Conservation (phyloP, 1,284 basidiomycete species). For the Austroboletus novae-zelandiae region DNA sequence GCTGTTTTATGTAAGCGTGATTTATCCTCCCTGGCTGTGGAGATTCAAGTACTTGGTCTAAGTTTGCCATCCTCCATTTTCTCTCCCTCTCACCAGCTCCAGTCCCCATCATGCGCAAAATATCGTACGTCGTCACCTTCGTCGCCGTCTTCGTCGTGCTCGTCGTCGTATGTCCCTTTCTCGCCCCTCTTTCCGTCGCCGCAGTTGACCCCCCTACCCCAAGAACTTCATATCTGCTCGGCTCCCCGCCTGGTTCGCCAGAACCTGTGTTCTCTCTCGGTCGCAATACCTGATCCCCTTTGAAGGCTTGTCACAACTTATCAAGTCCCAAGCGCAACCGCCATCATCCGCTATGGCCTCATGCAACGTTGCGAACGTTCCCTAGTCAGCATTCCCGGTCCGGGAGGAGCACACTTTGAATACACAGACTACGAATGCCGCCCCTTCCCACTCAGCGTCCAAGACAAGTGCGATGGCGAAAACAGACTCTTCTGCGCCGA, state of each 20-base stretch:
- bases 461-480: slow-evolving; percentile 61
- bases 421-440: slow-evolving; percentile 63
- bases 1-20: slow-evolving; percentile 6
- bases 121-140: slow-evolving; percentile 61
- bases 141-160: slow-evolving; percentile 49
- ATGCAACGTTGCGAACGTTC: slow-evolving; percentile 54
- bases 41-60: not conserved
- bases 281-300: slow-evolving; percentile 21
- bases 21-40: not conserved
- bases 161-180: slow-evolving; percentile 46
- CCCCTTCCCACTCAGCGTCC: slow-evolving; percentile 57
- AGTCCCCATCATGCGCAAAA: slow-evolving; percentile 56
- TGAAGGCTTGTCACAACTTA: slow-evolving; percentile 59
- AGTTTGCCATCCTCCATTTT: not conserved
- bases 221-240: slow-evolving; percentile 60
- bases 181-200: not conserved
- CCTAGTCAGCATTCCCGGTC: slow-evolving; percentile 47
- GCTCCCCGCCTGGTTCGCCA: slow-evolving; percentile 62
- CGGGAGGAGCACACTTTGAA: slow-evolving; percentile 42
- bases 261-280: slow-evolving; percentile 10
- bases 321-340: slow-evolving; percentile 42
- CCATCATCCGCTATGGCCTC: slow-evolving; percentile 59
- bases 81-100: not conserved
- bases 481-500: slow-evolving; percentile 59
- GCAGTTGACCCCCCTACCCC: not conserved